Conservation (phyloP, 805 yeast genomes). For the Saturnispora bothae region DNA sequence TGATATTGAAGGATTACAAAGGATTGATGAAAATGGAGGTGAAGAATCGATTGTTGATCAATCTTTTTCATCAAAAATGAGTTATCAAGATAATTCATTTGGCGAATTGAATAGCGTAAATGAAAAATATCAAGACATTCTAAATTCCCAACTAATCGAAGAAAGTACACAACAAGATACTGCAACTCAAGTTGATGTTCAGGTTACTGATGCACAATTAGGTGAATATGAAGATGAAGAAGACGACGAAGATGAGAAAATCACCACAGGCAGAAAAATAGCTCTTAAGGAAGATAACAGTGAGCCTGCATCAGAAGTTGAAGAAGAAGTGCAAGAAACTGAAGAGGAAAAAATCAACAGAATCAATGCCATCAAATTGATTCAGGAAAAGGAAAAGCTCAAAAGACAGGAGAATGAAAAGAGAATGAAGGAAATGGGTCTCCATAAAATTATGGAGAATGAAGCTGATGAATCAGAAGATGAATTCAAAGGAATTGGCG, state of each 20-base stretch:
- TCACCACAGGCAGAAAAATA: conserved; percentile 8
- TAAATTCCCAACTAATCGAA: conserved; percentile 4
- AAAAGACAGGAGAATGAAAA: conserved; percentile 27
- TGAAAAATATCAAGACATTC: no score
- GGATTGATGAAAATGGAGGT: conserved; percentile 1
- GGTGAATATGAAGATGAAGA: conserved; percentile 13
- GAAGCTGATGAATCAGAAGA: conserved; percentile 88
- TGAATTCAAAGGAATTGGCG: conserved; percentile 79
- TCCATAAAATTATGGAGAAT: conserved; percentile 54
- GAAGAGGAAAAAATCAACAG: conserved; percentile 30
- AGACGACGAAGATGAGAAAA: conserved; percentile 19
- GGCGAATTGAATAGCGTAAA: conserved; percentile 1
- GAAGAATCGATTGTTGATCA: conserved; percentile 1
- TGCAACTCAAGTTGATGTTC: conserved; percentile 5
- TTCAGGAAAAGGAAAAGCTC: conserved; percentile 17
- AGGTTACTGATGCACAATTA: neutral
- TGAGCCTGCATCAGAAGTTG: conserved; percentile 8
- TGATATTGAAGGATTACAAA: conserved; percentile 3
- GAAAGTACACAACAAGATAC: conserved; percentile 5
- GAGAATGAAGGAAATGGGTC: conserved; percentile 50
- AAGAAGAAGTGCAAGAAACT: conserved; percentile 25
- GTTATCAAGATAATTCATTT: neutral
- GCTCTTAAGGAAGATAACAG: conserved; percentile 18
- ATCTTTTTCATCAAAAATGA: neutral
- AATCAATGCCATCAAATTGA: conserved; percentile 15